Conservation (phyloP, 2,329 filamentous ascomycete species). For the Aspergillus bombycis region DNA sequence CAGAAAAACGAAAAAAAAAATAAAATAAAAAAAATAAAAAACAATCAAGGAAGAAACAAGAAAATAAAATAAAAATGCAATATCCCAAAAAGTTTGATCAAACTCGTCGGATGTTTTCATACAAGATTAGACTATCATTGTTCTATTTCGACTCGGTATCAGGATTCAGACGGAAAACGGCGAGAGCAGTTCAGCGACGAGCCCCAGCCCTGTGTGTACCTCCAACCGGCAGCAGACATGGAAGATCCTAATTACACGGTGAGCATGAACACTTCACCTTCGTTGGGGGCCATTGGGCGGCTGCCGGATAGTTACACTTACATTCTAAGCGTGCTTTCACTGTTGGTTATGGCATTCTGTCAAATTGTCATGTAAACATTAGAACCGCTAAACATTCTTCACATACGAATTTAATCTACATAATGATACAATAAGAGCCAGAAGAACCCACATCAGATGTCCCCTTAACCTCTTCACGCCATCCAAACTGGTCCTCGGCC, state of each 20-base stretch:
- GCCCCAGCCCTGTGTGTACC: background rate
- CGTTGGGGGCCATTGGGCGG: too few species aligned
- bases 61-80: too few species aligned
- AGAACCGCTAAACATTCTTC: background rate
- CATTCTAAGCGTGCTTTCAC: background rate
- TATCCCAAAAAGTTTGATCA: too few species aligned
- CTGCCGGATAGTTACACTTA: background rate
- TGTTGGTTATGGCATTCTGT: background rate
- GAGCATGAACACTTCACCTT: background rate
- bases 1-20: background rate
- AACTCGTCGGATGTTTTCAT: too few species aligned
- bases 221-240: background rate
- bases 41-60: too few species aligned
- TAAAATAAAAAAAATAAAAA: background rate
- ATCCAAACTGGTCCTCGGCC: background rate
- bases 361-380: background rate
- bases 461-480: background rate
- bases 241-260: background rate
- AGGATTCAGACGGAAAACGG: background rate
- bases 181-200: background rate
- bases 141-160: background rate
- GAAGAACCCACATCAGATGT: background rate
- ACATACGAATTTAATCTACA: background rate
- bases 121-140: background rate
- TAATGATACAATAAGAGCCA: background rate